Base-by-base conservation (phyloP, 805 yeast species). In the Starmerella kuoi region DNA sequence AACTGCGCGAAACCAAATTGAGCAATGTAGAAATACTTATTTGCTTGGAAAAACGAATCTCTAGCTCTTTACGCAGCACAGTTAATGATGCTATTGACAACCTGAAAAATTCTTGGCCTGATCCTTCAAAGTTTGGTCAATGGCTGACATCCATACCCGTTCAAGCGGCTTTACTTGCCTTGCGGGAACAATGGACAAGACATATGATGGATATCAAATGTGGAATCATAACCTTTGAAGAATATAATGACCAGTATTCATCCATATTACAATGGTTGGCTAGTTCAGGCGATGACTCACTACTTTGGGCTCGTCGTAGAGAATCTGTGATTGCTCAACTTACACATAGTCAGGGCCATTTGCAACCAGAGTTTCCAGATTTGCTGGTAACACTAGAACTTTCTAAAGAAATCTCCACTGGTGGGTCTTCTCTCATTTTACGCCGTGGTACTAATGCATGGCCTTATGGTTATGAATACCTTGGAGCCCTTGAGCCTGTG, bases 401-500 rank as follows among this genome's bases (percentile, higher is more conserved):
- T 3, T 9, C 12, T 3, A 22, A 21, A 12, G 22, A 18, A 4
- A 4, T 15, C 22, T 7, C 20, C 44, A 1, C 33, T 9, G 17
- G 51, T 45, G 2, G 69, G 69, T 35, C 49, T 52, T 1, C 38
- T 54, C 62, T 30, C 8, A 30, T 11, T 30, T 9, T 86, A 0
- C 57, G 53, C n/a, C 83, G 77, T 39, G 72, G 77, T 2, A 62
- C 70, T 15, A 65, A 73, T 11, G 44, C 53, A 0, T 70, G 78
- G 41, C 40, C 21, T 1, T 88, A 88, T 55, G 94, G 94, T 0
- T 84, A 73, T 57, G 95, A 86, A 54, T 88, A 83, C 50, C 65
- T 77, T 7, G 96, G 95, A 0, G 66, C 74, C 1, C 76, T 79
- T 2, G 82, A 79, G 17, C 70, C 77, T 41, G 63, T 87, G 19